These are phyloP conservation scores for Cystofilobasidium ferigula DNA, from an alignment of 768 basidiomycete species.

Conservation along the genomic window DNA sequence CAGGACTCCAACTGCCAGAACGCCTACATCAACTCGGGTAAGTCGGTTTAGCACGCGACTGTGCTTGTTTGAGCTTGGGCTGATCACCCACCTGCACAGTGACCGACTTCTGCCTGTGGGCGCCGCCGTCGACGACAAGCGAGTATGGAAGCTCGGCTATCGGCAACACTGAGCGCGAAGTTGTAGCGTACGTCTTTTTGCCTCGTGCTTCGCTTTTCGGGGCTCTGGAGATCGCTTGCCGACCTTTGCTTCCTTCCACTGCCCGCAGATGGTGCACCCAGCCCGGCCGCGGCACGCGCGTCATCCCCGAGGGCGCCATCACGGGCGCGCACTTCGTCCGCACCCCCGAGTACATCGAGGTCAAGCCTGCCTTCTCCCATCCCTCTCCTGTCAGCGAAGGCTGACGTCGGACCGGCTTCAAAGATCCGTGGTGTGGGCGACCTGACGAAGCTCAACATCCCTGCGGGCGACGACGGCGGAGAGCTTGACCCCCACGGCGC, in stretches of 20 bases:
- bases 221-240: too few species aligned
- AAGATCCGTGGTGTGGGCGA: constrained; percentile 60
- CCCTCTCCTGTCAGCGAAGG: too few species aligned
- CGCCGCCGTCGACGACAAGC: constrained; percentile 26
- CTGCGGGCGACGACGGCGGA: constrained; percentile 50
- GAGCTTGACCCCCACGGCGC: constrained; percentile 63
- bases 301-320: constrained; percentile 31
- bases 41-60: constrained; percentile 42
- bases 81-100: background rate
- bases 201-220: background rate
- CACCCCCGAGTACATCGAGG: constrained; percentile 39
- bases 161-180: constrained; percentile 54
- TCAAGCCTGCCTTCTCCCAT: too few species aligned
- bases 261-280: constrained; percentile 53
- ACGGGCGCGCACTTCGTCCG: constrained; percentile 32
- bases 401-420: too few species aligned
- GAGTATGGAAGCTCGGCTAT: constrained; percentile 41
- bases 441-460: constrained; percentile 55
- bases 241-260: background rate
- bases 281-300: constrained; percentile 32
- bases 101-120: constrained; percentile 25
- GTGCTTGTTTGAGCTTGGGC: background rate
- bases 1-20: constrained; percentile 19
- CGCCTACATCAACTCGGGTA: constrained; percentile 37
- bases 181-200: constrained; percentile 46